Evolutionary conservation across 768 basidiomycete genomes (phyloP).

Genomic region (Trametes gibbosa): DNA sequence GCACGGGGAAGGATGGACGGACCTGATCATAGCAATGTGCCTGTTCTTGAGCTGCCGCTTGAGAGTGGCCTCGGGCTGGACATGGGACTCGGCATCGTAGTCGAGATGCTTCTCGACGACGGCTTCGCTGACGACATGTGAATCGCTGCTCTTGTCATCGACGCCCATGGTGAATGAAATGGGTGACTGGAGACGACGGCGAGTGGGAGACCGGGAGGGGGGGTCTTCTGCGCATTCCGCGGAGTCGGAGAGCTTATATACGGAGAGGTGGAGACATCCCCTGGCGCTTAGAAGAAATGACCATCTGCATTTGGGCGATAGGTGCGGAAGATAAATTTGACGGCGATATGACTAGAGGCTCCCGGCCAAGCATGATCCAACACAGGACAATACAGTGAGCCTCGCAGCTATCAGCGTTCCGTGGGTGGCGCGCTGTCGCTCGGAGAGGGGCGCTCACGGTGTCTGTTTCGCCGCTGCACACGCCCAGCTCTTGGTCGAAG

Average conservation of each 20-base stretch:
- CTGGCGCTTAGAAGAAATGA: background rate
- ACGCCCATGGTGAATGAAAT: conserved; percentile 13
- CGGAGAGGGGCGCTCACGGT: too few species aligned
- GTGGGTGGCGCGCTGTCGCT: too few species aligned
- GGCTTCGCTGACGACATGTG: conserved; percentile 6
- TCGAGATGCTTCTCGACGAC: conserved; percentile 15
- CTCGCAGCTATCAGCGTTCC: background rate
- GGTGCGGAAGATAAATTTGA: background rate
- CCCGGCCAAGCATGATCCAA: conserved; percentile 1
- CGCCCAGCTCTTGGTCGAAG: too few species aligned
- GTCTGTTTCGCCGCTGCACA: too few species aligned
- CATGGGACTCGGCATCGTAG: conserved; percentile 18
- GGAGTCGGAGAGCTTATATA: conserved; percentile 12
- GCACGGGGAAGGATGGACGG: background rate
- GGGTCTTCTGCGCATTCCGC: background rate
- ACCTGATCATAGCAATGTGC: conserved; percentile 84
- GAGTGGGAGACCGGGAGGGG: conserved; percentile 2
- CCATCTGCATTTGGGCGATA: background rate
- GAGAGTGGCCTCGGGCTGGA: conserved; percentile 14
- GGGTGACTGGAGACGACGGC: conserved; percentile 1
- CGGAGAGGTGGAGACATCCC: background rate
- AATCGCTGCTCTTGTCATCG: conserved; percentile 8
- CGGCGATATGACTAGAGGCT: conserved; percentile 1
- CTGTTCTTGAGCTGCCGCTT: conserved; percentile 47
- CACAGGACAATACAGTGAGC: background rate